These are phyloP conservation scores for Xanthoconium purpureum DNA, from an alignment of 768 basidiomycete species.

Conservation along the genomic window DNA sequence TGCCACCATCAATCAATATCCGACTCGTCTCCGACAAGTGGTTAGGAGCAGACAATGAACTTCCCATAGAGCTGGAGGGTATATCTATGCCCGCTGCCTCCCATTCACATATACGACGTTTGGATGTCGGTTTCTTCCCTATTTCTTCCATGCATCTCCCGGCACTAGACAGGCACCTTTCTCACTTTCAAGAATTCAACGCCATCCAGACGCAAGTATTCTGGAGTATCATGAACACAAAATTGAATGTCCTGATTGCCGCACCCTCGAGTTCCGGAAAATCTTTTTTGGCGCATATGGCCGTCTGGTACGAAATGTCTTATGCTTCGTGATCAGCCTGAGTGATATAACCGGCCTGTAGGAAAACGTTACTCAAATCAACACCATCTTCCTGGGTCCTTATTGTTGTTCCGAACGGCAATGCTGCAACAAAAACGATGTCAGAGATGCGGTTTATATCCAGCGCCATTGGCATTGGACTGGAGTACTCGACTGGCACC, in stretches of 20 bases:
- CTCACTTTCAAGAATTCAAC: constrained; percentile 60
- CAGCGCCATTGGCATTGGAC: constrained; percentile 36
- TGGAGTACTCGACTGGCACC: constrained; percentile 32
- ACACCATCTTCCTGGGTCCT: constrained; percentile 53
- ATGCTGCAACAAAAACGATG: constrained; percentile 52
- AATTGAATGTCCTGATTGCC: constrained; percentile 65
- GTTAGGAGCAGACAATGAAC: constrained; percentile 85
- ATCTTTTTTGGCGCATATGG: constrained; percentile 64
- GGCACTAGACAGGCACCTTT: constrained; percentile 42
- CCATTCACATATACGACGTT: constrained; percentile 53
- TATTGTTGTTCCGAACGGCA: constrained; percentile 58
- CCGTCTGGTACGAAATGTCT: constrained; percentile 61
- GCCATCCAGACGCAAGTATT: constrained; percentile 86
- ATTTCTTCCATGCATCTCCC: constrained; percentile 48
- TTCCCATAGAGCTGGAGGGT: constrained; percentile 57
- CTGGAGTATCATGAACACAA: constrained; percentile 75
- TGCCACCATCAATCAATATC: constrained; percentile 66
- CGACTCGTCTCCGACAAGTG: constrained; percentile 87
- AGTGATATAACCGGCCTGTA: constrained; percentile 31
- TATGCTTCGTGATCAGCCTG: not conserved
- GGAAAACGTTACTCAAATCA: constrained; percentile 51
- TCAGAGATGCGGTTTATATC: constrained; percentile 49
- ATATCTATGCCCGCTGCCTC: constrained; percentile 73
- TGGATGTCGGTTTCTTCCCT: constrained; percentile 75
- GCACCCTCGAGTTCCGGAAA: constrained; percentile 84